Base-by-base conservation (phyloP, 495 filamentous ascomycete species). In the Apiosordaria backusii region DNA sequence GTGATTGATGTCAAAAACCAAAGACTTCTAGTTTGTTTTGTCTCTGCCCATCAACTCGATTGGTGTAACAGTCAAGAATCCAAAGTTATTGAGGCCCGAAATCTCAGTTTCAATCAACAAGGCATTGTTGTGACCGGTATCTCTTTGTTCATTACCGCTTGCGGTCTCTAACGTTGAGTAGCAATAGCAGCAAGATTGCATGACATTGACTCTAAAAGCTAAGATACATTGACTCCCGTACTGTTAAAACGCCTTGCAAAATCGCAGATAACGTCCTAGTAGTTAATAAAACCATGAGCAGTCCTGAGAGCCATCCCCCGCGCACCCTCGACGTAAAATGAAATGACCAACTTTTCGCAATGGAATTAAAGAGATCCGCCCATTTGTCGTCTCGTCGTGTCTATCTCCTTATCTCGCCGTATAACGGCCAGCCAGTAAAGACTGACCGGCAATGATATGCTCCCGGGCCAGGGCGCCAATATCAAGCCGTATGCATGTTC, bases 241-340 rank as follows among this genome's bases (percentile, higher is more conserved):
- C 59, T 61, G 10, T 21, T 45, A 55, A 61, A 61, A 61, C 59
- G 59, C 59, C 59, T 35, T 61, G 59, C 59, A 61, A 21, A 19
- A 35, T 18, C 27, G 26, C 21, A 25, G 29, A 40, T 35, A 35
- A 35, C 59, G 59, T 55, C 52, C 52, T 59, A 26, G 26, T 45
- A 45, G 1, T 40, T 13, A 29, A 61, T 61, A 61, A 40, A n/a
- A 61, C 13, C 26, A 25, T 61, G 59, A 61, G 26, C 59, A 45
- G 24, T 40, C 24, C 18, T 5, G 18, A 25, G 26, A 59, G 18
- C 26, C 24, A 6, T 55, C 59, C 59, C 19, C 26, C 16, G 25
- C 27, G 35, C 35, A 45, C 35, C 35, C 35, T 45, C 9, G 35
- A 45, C 35, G 0, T 45, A 18, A 61, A 19, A 15, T 21, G 2